Conservation (phyloP, 2,329 filamentous ascomycete species). For the Pestalotiopsis sp. region DNA sequence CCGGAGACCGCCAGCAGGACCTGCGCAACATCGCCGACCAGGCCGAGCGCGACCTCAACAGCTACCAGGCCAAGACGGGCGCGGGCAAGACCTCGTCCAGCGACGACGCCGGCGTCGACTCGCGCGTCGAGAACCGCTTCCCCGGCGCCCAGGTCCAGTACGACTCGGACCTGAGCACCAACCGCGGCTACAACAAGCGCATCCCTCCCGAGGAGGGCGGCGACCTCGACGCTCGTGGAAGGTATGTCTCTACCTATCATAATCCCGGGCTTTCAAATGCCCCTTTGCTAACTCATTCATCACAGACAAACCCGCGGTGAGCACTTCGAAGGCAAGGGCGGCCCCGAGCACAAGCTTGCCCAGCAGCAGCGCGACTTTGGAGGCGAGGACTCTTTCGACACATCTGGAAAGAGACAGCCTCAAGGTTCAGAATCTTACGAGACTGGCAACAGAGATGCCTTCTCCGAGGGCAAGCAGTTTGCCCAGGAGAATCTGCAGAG, state of each 20-base stretch:
- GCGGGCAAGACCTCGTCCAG: constrained; percentile 38
- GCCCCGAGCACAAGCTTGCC: constrained; percentile 43
- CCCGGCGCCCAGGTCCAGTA: constrained; percentile 41
- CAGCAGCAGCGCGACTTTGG: constrained; percentile 31
- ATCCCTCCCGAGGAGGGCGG: constrained; percentile 50
- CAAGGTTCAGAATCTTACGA: constrained; percentile 12
- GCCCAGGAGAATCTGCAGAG: constrained; percentile 40
- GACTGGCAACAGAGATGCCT: constrained; percentile 25
- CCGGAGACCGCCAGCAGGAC: constrained; percentile 27
- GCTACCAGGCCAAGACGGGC: constrained; percentile 51
- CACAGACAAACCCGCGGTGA: constrained; percentile 45
- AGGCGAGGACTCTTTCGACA: constrained; percentile 38
- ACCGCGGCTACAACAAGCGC: constrained; percentile 46
- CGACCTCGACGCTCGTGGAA: constrained; percentile 44
- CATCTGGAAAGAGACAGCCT: constrained; percentile 7
- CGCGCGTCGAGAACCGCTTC: constrained; percentile 45
- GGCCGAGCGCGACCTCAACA: constrained; percentile 52
- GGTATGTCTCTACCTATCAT: too few relatives aligned
- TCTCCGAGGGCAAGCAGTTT: constrained; percentile 40
- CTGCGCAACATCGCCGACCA: constrained; percentile 46
- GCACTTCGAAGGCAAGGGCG: constrained; percentile 46
- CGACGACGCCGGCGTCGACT: constrained; percentile 46
- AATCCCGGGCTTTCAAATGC: too few relatives aligned
- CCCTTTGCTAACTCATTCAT: constrained; percentile 20
- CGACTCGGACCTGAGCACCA: constrained; percentile 48